phyloP scores from a whole-genome alignment of 192 early-diverging fungal genomes.

The Podila epicladia region DNA sequence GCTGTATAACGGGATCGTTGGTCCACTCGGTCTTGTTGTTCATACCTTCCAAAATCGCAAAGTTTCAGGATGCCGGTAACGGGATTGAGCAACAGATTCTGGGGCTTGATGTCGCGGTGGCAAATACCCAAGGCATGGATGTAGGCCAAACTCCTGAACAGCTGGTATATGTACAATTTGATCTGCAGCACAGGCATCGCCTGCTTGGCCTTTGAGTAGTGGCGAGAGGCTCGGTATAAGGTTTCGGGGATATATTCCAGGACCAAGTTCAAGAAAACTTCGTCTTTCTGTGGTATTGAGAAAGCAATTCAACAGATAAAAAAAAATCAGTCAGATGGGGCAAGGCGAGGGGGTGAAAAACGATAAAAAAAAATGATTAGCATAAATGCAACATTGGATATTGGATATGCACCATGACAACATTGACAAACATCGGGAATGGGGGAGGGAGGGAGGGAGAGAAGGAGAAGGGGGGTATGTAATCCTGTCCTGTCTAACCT shows the following conservation, averaged over 20 bases:
- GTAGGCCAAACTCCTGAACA: constrained; percentile 96
- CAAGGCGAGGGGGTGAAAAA: too few species aligned
- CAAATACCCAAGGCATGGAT: constrained; percentile 97
- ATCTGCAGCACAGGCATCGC: constrained; percentile 92
- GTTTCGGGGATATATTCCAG: constrained; percentile 99
- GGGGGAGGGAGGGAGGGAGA: not conserved
- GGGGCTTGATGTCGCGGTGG: constrained; percentile 99
- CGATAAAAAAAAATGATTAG: too few species aligned
- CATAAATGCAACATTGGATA: too few species aligned
- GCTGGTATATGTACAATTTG: constrained; percentile 99
- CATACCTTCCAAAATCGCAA: constrained; percentile 94
- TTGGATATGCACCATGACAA: too few species aligned
- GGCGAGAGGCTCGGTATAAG: constrained; percentile 93
- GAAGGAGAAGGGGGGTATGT: not conserved
- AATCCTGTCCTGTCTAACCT: constrained; percentile 50
- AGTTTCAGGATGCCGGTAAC: constrained; percentile 91
- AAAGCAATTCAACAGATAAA: not conserved
- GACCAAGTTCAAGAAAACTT: constrained; percentile 95
- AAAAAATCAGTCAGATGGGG: not conserved
- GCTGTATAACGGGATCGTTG: not conserved
- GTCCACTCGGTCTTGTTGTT: not conserved
- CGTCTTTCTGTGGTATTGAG: constrained; percentile 72
- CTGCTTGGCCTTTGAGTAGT: constrained; percentile 92
- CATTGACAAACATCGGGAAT: not conserved
- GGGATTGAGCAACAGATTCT: constrained; percentile 95